These are phyloP conservation scores for Quercus agrifolia DNA, from an alignment of 306 rosid species.

Conservation along the genomic window DNA sequence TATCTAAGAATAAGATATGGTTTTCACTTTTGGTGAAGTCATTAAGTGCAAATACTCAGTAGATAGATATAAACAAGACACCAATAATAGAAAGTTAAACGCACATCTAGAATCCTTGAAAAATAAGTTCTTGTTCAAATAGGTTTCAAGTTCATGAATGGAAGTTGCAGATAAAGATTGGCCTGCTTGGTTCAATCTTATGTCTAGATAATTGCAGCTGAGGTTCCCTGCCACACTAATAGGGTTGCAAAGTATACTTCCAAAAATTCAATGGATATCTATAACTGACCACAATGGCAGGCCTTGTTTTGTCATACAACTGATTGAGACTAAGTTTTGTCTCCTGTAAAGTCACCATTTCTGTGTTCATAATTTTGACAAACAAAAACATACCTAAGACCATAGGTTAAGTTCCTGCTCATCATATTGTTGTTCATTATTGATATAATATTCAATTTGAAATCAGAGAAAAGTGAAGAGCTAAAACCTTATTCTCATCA, in stretches of 20 bases:
- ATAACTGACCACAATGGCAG: background rate
- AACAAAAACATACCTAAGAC: background rate
- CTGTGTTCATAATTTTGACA: background rate
- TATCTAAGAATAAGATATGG: background rate
- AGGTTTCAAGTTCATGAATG: background rate
- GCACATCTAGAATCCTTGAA: background rate
- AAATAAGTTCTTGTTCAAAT: background rate
- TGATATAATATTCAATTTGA: background rate
- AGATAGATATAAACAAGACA: background rate
- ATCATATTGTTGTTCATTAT: background rate
- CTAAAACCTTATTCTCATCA: conserved; percentile 32
- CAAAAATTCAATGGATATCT: background rate
- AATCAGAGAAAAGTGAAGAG: background rate
- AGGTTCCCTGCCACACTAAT: too few species aligned
- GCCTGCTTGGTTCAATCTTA: too few species aligned
- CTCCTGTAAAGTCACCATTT: background rate
- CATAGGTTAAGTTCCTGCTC: background rate
- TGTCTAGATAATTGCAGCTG: too few species aligned
- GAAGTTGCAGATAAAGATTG: background rate
- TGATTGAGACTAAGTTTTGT: background rate
- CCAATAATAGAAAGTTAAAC: background rate
- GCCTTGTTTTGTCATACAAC: background rate
- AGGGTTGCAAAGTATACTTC: background rate
- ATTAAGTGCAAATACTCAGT: too few species aligned
- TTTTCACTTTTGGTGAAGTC: background rate